Conservation (phyloP, 2,329 filamentous ascomycete species). For the Phyllosticta capitalensis region DNA sequence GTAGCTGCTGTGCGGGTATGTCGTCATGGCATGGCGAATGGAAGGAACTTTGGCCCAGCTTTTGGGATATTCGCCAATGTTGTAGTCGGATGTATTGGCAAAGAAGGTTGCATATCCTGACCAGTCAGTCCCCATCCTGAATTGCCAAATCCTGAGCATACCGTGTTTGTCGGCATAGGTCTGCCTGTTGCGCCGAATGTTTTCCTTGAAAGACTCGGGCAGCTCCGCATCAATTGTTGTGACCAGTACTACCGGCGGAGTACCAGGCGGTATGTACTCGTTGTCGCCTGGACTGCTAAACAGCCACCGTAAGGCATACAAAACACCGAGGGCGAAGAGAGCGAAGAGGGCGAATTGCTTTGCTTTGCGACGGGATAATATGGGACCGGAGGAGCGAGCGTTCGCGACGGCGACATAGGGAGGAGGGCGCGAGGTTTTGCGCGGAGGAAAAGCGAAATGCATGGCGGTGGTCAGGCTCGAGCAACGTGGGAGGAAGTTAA, state of each 20-base stretch:
- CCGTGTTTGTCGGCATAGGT: constrained; percentile 81
- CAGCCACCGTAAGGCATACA: constrained; percentile 47
- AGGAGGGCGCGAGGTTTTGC: constrained; percentile 69
- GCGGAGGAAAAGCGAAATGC: constrained; percentile 84
- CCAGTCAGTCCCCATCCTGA: not conserved
- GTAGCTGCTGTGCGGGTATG: constrained; percentile 65
- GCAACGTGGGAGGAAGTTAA: not conserved
- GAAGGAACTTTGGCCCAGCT: constrained; percentile 77
- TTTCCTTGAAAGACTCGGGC: constrained; percentile 57
- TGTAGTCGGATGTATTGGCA: constrained; percentile 66
- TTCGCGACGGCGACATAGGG: constrained; percentile 46
- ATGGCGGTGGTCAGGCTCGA: constrained; percentile 38
- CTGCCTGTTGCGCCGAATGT: constrained; percentile 71
- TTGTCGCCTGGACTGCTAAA: constrained; percentile 13
- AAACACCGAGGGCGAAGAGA: constrained; percentile 45
- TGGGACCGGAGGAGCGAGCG: constrained; percentile 46
- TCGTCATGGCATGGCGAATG: constrained; percentile 77
- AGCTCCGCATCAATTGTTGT: constrained; percentile 68
- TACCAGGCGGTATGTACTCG: constrained; percentile 2
- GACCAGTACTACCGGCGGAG: constrained; percentile 60
- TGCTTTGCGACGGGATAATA: constrained; percentile 50
- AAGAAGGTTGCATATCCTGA: constrained; percentile 82
- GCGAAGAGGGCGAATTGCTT: constrained; percentile 47
- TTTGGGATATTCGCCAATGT: constrained; percentile 47
- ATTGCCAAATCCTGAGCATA: constrained; percentile 38